Evolutionary conservation across 1,139 yeast genomes (phyloP), one percentile per base, ranked within the genome.

Genomic region (Suhomyces choctaworum): DNA sequence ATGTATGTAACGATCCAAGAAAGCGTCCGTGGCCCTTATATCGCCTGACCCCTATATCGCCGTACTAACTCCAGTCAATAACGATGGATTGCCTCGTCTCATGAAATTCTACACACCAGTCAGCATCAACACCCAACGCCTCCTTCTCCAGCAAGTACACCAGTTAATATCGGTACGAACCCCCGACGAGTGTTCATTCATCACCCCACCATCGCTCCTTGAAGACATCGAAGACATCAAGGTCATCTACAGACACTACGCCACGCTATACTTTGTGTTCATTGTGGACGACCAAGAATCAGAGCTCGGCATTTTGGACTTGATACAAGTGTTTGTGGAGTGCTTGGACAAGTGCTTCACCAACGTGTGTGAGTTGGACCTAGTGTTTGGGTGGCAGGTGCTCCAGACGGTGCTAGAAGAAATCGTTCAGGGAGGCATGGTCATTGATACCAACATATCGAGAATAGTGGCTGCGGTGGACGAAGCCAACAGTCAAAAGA

Each of bases 351-450:
- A 84, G 44, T 92, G 98, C 59, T 92, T 92, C 61, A 81, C 82
- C 45, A 90, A 90, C 51, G 99, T 92, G 5, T 90, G 97, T 59
- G 99, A 92, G 57, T 71, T 92, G 47, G 98, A 92, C 59, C 70
- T 92, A 48, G 97, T 94, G 16, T 90, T 89, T 60, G 97, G 97
- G 16, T 92, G 97, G 97, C 97, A 92, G 60, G 95, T 89, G 10
- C 66, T 92, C 27, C 95, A 92, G 54, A 84, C 96, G 2, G 97
- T 92, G 4, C 63, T 92, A 37, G 92, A 84, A 54, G 97, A 94
- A 52, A 85, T 92, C 26, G 84, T 92, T 1, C 98, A 92, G 56
- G 98, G 97, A 19, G 99, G 99, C 0, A 83, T 94, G 95, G 98
- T 92, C n/a, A 87, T 94, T 25, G 98, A 92, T 57, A 90, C 98